phyloP scores from a whole-genome alignment of 495 filamentous ascomycete species.

The Clavariopsis aquatica region DNA sequence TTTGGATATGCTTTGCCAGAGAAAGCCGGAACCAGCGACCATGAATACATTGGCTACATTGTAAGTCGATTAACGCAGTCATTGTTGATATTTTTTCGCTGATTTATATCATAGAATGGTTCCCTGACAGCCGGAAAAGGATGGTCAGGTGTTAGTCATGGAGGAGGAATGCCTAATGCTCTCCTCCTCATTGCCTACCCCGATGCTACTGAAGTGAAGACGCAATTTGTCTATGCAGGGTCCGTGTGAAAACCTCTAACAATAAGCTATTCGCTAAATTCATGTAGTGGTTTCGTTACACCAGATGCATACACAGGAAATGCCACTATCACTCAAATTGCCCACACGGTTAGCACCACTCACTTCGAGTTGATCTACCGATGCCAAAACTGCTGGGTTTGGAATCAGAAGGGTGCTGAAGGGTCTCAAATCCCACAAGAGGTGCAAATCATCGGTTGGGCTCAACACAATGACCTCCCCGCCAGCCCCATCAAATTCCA shows the following conservation, averaged over 20 bases:
- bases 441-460: constrained; percentile 36
- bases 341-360: constrained; percentile 54
- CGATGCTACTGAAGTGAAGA: constrained; percentile 53
- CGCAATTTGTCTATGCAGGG: constrained; percentile 58
- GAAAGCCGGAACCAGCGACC: constrained; percentile 51
- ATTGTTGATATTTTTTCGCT: constrained; percentile 3
- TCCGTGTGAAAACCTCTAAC: neutral
- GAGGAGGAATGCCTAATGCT: constrained; percentile 60
- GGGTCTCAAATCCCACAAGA: constrained; percentile 43
- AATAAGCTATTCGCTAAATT: constrained; percentile 6
- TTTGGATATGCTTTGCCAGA: constrained; percentile 59
- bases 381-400: constrained; percentile 63
- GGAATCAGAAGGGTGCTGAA: constrained; percentile 55
- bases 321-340: constrained; percentile 59
- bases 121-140: constrained; percentile 41
- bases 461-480: constrained; percentile 28
- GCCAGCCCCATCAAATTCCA: constrained; percentile 29
- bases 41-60: constrained; percentile 60
- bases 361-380: constrained; percentile 62
- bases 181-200: constrained; percentile 61
- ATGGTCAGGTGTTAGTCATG: constrained; percentile 60
- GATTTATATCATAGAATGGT: constrained; percentile 19
- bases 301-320: constrained; percentile 61
- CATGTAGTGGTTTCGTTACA: constrained; percentile 53
- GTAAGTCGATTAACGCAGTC: constrained; percentile 37